Evolutionary conservation across 257 asterid species (phyloP), one percentile per base, ranked within the genome.

Genomic region (Fraxinus quadrangulata): DNA sequence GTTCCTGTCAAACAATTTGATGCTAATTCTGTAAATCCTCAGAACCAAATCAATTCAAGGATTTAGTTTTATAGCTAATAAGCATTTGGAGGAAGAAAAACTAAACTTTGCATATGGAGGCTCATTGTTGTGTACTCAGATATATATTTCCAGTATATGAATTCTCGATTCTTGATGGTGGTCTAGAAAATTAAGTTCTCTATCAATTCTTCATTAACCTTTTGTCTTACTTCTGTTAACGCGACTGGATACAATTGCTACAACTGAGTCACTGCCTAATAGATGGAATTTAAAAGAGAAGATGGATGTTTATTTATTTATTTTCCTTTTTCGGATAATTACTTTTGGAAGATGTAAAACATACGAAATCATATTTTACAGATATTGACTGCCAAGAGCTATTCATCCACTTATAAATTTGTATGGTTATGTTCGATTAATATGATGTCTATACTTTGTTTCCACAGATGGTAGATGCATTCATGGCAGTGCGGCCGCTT

Each of bases 401-500:
- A 16, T 47, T 16, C 4, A 14, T 47, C 17, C 16, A 16, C 21
- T 16, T 47, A 16, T 47, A 47, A 47, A 16, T 47, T 47, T 56
- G 3, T 56, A 56, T 56, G 66, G 66, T 17, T 56, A 16, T 14
- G 61, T n/a, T 19, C 24, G 24, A 54, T 17, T 19, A 21, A 9
- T 56, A 6, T 56, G 12, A n/a, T 6, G 66, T 56, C 28, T n/a
- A n/a, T n/a, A 0, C 28, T 17, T 56, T 19, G 24, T 24, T 70
- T 40, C 23, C 79, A 87, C 86, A 93, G 98, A 90, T 93, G 96
- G 98, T 93, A 3, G 98, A 91, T 56, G 94, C 94, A 34, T 93
- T 93, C 85, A 93, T 93, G 98, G 94, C 96, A 0, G 96, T 90
- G 5, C 84, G 97, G 16, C 94, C 91, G 24, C 94, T 93, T 83